Conservation (phyloP, 1,284 basidiomycete genomes). For the Sporisorium scitamineum region DNA sequence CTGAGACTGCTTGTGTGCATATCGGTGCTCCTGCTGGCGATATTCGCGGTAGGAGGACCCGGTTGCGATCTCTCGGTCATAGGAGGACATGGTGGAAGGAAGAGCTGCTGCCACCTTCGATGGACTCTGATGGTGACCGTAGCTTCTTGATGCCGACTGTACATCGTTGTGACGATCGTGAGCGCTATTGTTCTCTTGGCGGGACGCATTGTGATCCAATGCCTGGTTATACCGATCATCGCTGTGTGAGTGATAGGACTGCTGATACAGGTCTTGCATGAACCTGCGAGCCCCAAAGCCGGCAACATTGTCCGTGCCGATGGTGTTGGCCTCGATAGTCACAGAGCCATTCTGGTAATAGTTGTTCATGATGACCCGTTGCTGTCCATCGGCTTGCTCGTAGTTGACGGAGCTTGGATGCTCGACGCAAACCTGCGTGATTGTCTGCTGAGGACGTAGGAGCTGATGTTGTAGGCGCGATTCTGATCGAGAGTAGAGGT, state of each 20-base stretch:
- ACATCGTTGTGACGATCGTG: background rate
- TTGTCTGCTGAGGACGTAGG: background rate
- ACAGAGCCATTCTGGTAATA: constrained; percentile 14
- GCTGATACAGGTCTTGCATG: constrained; percentile 42
- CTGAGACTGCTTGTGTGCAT: background rate
- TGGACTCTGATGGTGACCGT: constrained; percentile 3
- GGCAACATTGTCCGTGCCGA: constrained; percentile 36
- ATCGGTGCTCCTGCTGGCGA: background rate
- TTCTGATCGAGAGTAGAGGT: background rate
- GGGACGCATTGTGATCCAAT: constrained; percentile 2
- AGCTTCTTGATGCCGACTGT: constrained; percentile 1
- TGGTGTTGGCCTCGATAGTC: background rate
- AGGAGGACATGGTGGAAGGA: background rate
- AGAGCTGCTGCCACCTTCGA: background rate
- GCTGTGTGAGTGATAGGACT: constrained; percentile 1
- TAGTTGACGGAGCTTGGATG: background rate
- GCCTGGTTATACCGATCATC: background rate
- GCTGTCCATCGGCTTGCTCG: background rate
- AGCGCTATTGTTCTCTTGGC: background rate
- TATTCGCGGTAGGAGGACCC: background rate
- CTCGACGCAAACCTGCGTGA: background rate
- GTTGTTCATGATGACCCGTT: constrained; percentile 1
- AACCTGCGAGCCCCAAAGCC: constrained; percentile 49
- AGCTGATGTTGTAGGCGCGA: background rate
- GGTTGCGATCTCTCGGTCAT: too few species aligned